Percentiles rank a stretch among this genome's conserved stretches.
These are phyloP conservation scores for Quercus ilex DNA, from an alignment of 306 rosid species.

Conservation along the genomic window DNA sequence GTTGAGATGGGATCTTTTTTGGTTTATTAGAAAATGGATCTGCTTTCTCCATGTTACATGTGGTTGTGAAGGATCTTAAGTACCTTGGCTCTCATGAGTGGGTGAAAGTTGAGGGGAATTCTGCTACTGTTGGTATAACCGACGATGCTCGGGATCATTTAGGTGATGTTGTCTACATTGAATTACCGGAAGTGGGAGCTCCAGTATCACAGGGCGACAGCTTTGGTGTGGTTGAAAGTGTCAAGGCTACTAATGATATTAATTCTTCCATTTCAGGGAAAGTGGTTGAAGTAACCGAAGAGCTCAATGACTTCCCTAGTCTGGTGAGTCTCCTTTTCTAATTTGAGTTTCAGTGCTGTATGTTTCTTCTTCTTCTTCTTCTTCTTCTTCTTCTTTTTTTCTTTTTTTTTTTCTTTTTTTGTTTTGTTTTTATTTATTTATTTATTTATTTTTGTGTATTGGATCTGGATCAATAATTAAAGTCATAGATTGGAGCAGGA, in stretches of 20 bases:
- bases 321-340: slow-evolving; percentile 51
- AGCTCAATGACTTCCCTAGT: slow-evolving; percentile 74
- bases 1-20: background rate
- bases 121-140: slow-evolving; percentile 81
- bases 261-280: slow-evolving; percentile 84
- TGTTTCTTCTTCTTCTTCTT: background rate
- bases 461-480: background rate
- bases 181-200: slow-evolving; percentile 76
- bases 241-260: slow-evolving; percentile 90
- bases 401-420: no score
- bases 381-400: no score
- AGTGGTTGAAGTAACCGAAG: slow-evolving; percentile 63
- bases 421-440: no score
- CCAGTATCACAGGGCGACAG: slow-evolving; percentile 55
- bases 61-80: slow-evolving; percentile 76
- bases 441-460: no score
- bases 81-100: slow-evolving; percentile 84
- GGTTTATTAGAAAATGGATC: background rate
- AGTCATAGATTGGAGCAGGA: background rate
- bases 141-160: slow-evolving; percentile 97
- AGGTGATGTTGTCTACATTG: slow-evolving; percentile 91
- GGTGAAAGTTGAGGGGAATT: slow-evolving; percentile 83
- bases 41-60: background rate
- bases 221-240: slow-evolving; percentile 94
- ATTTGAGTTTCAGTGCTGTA: background rate